Evolutionary conservation across 495 filamentous ascomycete genomes (phyloP), one percentile per base, ranked within the genome.

Genomic region (Penicillium parvum): DNA sequence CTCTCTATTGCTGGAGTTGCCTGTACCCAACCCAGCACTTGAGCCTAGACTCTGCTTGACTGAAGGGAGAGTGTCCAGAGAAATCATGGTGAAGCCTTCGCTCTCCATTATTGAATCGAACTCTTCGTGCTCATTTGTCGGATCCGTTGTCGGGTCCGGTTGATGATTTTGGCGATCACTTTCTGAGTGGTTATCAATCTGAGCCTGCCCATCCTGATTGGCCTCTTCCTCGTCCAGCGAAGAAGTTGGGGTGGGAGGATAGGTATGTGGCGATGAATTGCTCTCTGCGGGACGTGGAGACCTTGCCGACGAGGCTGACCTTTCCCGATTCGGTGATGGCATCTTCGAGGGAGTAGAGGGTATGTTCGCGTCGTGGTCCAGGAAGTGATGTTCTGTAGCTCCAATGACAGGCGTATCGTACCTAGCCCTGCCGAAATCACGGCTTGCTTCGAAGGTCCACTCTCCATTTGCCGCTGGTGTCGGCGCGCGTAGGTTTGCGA

Each of bases 31-130:
- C 27, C 60, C 54, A 4, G 53, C 30, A 22, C 56, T 50, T 9
- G 53, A 56, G 4, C 47, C 29, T 0, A 57, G 63, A 41, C 62
- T 59, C 32, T 68, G 65, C 41, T 65, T 65, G 12, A 61, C 64
- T 4, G 73, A 77, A 19, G 72, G 66, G 23, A 79, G 55, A 7
- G 76, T 74, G 20, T 77, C 71, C 35, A 79, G 53, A 3, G 74
- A 77, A 3, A 80, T 68, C 76, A 80, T 80, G 23, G 72, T 80
- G 40, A 80, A 79, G 1, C 73, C 76, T 53, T 80, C 76, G 37
- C 76, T 78, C 49, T 80, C 76, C 50, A 80, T 72, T 23, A 79
- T 76, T 1, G 76, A 72, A 56, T 78, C 73, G 40, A 69, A 77
- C 22, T 78, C 74, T 36, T 60, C 47, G 29, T 73, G 66, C 9